Evolutionary conservation across 2,329 filamentous ascomycete species (phyloP), one percentile per base, ranked within the genome.

Genomic region (Phaeosphaeriaceae sp.): DNA sequence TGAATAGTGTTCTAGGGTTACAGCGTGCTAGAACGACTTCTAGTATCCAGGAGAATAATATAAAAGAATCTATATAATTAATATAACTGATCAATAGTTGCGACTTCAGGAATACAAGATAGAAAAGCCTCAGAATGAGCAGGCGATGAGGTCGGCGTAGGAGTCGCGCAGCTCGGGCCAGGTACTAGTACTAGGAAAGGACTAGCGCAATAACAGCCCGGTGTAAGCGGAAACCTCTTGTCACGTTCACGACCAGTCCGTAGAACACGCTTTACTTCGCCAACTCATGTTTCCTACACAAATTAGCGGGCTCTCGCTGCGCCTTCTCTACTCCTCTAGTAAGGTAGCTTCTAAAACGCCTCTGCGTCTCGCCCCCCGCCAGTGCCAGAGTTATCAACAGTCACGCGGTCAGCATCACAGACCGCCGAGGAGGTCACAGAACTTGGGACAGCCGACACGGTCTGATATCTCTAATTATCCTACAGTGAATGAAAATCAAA

Each of bases 261-360:
- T 12, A 33, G 16, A n/a, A 28, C 28, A 16, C 18, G 9, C 9
- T 28, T 12, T 11, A 35, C 13, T n/a, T 26, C 16, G 30, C 23
- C 29, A 23, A 30, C 28, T 21, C 28, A 33, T 57, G 54, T 54
- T 40, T 30, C 28, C 37, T 21, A 51, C 34, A 20, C 51, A 36
- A 21, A 32, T 36, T 16, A 35, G 38, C 28, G 33, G 45, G 44
- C 33, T 43, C 17, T 39, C 42, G n/a, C 34, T 57, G 32, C 39
- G 54, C 38, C 35, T 38, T 13, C 35, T 35, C 20, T 44, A 35
- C 17, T 35, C 28, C 20, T 16, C 33, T 51, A 45, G 40, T n/a
- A 26, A 15, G 12, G 21, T 23, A 17, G 29, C 35, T n/a, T 20
- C 36, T 12, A n/a, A 18, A 13, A 23, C 32, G 11, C 33, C 33